Conservation (phyloP, 2,329 filamentous ascomycete species). For the Exophiala spinifera region DNA sequence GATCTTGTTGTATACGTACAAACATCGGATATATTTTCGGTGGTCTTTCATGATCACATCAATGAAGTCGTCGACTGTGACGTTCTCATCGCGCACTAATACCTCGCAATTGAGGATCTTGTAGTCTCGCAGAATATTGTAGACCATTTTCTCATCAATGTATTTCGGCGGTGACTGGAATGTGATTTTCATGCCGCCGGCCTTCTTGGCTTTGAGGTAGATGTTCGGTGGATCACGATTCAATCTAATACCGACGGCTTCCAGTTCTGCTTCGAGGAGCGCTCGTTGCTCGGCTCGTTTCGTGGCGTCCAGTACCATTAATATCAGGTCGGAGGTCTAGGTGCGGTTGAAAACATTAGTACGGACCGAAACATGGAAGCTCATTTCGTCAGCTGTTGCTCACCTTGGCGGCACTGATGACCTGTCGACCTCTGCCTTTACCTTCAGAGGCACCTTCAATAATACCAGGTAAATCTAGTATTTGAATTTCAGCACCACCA, state of each 20-base stretch:
- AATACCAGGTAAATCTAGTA: conserved; percentile 95
- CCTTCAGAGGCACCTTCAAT: conserved; percentile 96
- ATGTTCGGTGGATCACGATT: conserved; percentile 95
- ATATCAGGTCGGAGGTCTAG: conserved; percentile 66
- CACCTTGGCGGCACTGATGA: conserved; percentile 91
- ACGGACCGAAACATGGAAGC: not conserved
- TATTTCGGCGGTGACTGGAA: conserved; percentile 86
- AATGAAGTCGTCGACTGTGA: conserved; percentile 96
- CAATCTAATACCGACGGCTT: conserved; percentile 89
- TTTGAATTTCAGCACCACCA: conserved; percentile 94
- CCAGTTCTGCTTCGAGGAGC: conserved; percentile 84
- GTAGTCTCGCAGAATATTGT: conserved; percentile 96
- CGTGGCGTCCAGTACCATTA: conserved; percentile 96
- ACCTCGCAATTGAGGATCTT: conserved; percentile 98
- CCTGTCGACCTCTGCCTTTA: conserved; percentile 91
- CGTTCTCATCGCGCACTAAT: conserved; percentile 88
- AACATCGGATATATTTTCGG: conserved; percentile 87
- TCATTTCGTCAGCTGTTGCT: not conserved
- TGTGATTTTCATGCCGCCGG: conserved; percentile 97
- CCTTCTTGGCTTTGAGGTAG: conserved; percentile 92
- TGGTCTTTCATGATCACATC: conserved; percentile 99
- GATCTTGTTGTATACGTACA: conserved; percentile 99
- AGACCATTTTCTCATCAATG: conserved; percentile 96
- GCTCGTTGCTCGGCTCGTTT: conserved; percentile 92
- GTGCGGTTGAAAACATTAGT: no score